Evolutionary conservation across 805 yeast genomes (phyloP).

Genomic region (Saturnispora saitoi): DNA sequence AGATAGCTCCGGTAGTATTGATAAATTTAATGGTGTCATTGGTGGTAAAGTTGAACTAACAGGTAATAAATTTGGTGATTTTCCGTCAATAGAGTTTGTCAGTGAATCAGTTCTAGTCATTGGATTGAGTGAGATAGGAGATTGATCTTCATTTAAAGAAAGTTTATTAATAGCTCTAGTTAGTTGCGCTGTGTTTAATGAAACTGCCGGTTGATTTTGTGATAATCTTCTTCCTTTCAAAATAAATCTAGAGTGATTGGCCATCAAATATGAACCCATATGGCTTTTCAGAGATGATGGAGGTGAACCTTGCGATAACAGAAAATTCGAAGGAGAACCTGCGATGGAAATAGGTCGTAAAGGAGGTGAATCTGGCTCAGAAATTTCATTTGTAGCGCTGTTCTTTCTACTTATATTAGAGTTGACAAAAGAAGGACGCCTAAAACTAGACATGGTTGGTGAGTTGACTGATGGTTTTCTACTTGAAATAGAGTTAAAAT

Average conservation of each 20-base stretch:
- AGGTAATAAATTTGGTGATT: constrained; percentile 30
- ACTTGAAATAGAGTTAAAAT: background rate
- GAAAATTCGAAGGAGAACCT: constrained; percentile 48
- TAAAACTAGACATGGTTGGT: constrained; percentile 2
- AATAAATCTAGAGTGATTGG: constrained; percentile 4
- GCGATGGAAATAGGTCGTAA: constrained; percentile 43
- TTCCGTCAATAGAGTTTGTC: constrained; percentile 23
- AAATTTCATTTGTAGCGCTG: constrained; percentile 8
- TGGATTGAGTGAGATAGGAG: constrained; percentile 4
- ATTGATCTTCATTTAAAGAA: background rate
- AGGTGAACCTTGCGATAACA: constrained; percentile 46
- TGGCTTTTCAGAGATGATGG: constrained; percentile 29
- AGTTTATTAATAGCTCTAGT: constrained; percentile 1
- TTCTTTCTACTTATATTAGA: constrained; percentile 3
- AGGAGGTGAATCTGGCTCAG: constrained; percentile 43
- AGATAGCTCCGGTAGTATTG: constrained; percentile 17
- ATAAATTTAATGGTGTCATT: constrained; percentile 30
- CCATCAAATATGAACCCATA: constrained; percentile 7
- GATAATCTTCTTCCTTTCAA: background rate
- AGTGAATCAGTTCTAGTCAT: constrained; percentile 19
- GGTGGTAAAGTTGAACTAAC: constrained; percentile 29
- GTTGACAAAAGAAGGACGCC: constrained; percentile 2
- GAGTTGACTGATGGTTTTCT: constrained; percentile 15
- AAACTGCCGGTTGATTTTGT: background rate
- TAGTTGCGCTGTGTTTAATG: background rate